Base-by-base conservation (phyloP, 305 asterid species). In the Ilex paraguariensis region DNA sequence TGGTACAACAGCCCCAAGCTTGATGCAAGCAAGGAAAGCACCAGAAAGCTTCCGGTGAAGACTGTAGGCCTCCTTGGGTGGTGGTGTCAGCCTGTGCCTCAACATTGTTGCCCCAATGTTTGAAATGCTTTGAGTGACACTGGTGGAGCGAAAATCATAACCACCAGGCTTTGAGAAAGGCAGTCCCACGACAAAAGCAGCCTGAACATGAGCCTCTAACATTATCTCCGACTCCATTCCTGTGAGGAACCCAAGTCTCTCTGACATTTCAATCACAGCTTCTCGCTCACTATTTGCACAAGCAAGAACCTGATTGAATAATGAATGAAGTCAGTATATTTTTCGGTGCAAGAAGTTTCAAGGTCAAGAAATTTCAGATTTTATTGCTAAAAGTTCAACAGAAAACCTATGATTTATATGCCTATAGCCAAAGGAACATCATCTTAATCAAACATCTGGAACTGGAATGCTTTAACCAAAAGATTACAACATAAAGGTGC, bases 21-120 rank as follows among this genome's bases (percentile, higher is more conserved):
- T 92, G 76, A 92, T 84, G 83, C 98, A 92, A 70, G 97, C 98
- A 67, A 92, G 97, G 81, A 89, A 92, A 57, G 97, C 88, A 57
- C 98, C 98, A n/a, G 97, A 92, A 54, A 92, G 96, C 79, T 92
- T 92, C 54, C 98, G 81, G 80, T 92, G 98, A 49, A 92, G 91
- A 79, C 98, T 92, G 82, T 92, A 92, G 9, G 91, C 97, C 76
- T 89, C 98, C 67, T 92, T 93, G 2, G 98, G 97, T 15, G 98
- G 98, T 40, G 98, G 93, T 21, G 95, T 89, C 70, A 85, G 75
- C 78, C 98, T 77, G 80, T 92, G 96, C 80, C 94, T 84, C 65
- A 92, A 72, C 98, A 92, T 92, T 0, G 96, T 84, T 10, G 91
- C 95, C 60, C 97, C 98, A 11, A 92, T 88, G 74, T 80, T 80